Conservation (phyloP, 371 early-diverging fungal genomes). For the Syncephalastrum sp. region DNA sequence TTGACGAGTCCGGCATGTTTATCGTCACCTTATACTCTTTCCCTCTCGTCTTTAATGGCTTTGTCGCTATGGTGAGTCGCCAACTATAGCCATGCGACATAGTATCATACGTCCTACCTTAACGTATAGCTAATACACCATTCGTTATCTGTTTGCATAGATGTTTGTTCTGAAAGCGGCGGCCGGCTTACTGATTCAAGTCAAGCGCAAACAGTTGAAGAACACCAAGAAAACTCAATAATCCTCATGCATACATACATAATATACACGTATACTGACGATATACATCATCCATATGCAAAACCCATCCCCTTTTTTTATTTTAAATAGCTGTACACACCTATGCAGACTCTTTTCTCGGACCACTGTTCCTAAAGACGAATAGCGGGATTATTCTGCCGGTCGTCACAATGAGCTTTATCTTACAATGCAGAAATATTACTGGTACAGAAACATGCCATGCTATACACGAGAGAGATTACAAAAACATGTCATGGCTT, state of each 20-base stretch:
- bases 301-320: conserved; percentile 38
- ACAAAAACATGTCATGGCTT: conserved; percentile 69
- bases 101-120: neutral
- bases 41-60: conserved; percentile 42
- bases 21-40: conserved; percentile 42
- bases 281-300: neutral
- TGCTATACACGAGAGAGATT: conserved; percentile 7
- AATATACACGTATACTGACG: neutral
- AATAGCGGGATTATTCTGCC: too few species aligned
- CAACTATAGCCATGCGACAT: neutral
- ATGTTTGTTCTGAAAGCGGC: conserved; percentile 30
- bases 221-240: conserved; percentile 50
- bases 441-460: too few species aligned
- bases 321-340: conserved; percentile 33
- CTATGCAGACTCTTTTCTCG: too few species aligned
- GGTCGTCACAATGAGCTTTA: too few species aligned
- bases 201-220: conserved; percentile 32
- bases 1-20: conserved; percentile 47
- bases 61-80: conserved; percentile 39
- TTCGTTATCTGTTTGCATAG: conserved; percentile 16
- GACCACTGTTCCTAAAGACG: conserved; percentile 13
- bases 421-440: too few species aligned
- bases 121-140: too few species aligned
- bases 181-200: conserved; percentile 19
- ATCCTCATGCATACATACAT: conserved; percentile 37